Evolutionary conservation across 768 basidiomycete species (phyloP), one percentile per base, ranked within the genome.

Genomic region (Mrakia gelida): DNA sequence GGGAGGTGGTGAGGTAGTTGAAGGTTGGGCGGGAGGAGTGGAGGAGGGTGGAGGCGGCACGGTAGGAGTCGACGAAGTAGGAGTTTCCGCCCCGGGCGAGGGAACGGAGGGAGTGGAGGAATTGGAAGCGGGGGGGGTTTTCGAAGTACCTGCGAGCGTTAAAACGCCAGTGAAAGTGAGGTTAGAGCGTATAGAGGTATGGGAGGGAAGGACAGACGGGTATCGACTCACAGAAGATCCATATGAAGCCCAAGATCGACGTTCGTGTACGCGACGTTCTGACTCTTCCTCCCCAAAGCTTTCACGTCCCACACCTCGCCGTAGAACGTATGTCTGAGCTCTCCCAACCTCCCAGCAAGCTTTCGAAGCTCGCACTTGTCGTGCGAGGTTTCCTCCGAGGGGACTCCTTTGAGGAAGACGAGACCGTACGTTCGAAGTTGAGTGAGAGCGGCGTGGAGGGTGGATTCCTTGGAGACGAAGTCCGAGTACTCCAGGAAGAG

Each of bases 121-220:
- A 89, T 83, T 98, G 96, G 84, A 92, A 95, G 30, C 92, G 90
- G 0, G 96, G 96, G 0, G 96, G 96, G 80, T 91, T 88, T 80
- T 93, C 89, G 81, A 95, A 95, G 84, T 98, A 97, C 73, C 95
- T 95, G n/a, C n/a, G n/a, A n/a, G n/a, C n/a, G n/a, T n/a, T n/a
- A n/a, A n/a, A n/a, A n/a, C n/a, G n/a, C n/a, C n/a, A n/a, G n/a
- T n/a, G n/a, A n/a, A n/a, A n/a, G n/a, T n/a, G n/a, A n/a, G n/a
- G n/a, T n/a, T n/a, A n/a, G n/a, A n/a, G n/a, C n/a, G n/a, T n/a
- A n/a, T n/a, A n/a, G n/a, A n/a, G n/a, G n/a, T n/a, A n/a, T n/a
- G n/a, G n/a, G n/a, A n/a, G n/a, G n/a, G n/a, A n/a, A n/a, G n/a
- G n/a, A n/a, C n/a, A n/a, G n/a, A n/a, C n/a, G n/a, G n/a, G n/a